These are phyloP conservation scores for Phellinidium pouzarii DNA, from an alignment of 1,284 basidiomycete species.

Conservation along the genomic window DNA sequence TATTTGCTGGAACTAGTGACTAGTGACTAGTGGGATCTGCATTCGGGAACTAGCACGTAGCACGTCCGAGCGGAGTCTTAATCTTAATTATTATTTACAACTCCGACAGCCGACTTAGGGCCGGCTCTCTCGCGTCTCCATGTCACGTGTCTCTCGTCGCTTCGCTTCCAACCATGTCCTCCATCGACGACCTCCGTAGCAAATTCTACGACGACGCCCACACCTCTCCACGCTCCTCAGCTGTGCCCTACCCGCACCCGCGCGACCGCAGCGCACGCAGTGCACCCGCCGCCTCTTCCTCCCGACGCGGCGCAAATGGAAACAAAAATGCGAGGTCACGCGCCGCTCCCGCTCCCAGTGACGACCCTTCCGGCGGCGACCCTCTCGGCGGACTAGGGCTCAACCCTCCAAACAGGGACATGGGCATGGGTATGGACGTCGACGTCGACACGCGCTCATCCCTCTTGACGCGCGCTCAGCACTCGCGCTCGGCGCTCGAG, in stretches of 20 bases:
- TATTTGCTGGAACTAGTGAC: neutral
- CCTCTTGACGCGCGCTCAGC: neutral
- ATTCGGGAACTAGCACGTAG: neutral
- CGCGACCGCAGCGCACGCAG: neutral
- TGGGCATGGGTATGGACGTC: slow-evolving; percentile 12
- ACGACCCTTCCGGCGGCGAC: slow-evolving; percentile 12
- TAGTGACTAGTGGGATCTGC: neutral
- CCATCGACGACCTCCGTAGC: slow-evolving; percentile 4
- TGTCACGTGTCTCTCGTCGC: too few species aligned
- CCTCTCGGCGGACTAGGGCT: slow-evolving; percentile 2
- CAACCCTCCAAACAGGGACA: neutral
- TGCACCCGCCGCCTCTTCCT: too few species aligned
- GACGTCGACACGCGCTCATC: neutral
- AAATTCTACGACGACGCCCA: slow-evolving; percentile 15
- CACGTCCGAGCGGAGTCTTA: neutral
- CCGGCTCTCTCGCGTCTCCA: slow-evolving; percentile 7
- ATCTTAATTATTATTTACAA: neutral
- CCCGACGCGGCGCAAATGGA: neutral
- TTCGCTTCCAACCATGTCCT: too few species aligned
- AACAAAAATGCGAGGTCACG: too few species aligned
- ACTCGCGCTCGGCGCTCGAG: slow-evolving; percentile 25
- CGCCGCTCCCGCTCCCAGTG: neutral
- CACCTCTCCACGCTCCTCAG: slow-evolving; percentile 5
- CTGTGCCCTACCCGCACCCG: neutral
- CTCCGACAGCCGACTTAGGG: neutral